A percentile compares a stretch with the other conserved stretches of the same genome.
phyloP scores from a whole-genome alignment of 1,284 basidiomycete species.

The Pterulicium gracile region DNA sequence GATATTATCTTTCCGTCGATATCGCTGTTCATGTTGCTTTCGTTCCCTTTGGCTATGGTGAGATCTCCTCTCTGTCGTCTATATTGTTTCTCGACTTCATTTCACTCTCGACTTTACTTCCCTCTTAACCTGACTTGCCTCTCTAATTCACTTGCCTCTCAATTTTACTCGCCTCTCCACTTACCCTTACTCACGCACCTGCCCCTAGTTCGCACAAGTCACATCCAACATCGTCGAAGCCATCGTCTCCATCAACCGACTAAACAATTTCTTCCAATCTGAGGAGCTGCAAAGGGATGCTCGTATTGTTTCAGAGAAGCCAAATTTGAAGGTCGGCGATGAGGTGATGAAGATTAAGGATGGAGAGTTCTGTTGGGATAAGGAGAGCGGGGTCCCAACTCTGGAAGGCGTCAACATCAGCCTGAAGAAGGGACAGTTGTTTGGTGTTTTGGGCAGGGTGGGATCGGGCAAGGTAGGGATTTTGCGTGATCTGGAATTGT shows the following conservation, averaged over 20 bases:
- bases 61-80: no score
- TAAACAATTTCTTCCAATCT: conserved; percentile 69
- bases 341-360: conserved; percentile 62
- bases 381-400: conserved; percentile 42
- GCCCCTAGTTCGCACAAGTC: conserved; percentile 55
- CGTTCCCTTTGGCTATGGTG: conserved; percentile 84
- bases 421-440: conserved; percentile 78
- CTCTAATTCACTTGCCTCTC: no score
- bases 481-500: conserved; percentile 4
- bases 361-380: conserved; percentile 76
- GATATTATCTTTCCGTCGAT: conserved; percentile 94
- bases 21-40: conserved; percentile 83
- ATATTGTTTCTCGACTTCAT: no score
- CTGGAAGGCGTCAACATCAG: conserved; percentile 71
- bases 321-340: conserved; percentile 45
- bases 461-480: conserved; percentile 78
- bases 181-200: conserved; percentile 2
- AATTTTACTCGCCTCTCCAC: background rate
- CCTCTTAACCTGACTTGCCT: no score
- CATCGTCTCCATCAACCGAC: conserved; percentile 73
- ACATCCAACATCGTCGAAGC: conserved; percentile 78
- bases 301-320: conserved; percentile 36
- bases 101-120: no score
- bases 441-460: conserved; percentile 82
- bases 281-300: conserved; percentile 78